Percentiles rank a stretch among this genome's conserved stretches.
Evolutionary conservation across 2,329 filamentous ascomycete species (phyloP).

Genomic region (Dothideomycetes sp.): DNA sequence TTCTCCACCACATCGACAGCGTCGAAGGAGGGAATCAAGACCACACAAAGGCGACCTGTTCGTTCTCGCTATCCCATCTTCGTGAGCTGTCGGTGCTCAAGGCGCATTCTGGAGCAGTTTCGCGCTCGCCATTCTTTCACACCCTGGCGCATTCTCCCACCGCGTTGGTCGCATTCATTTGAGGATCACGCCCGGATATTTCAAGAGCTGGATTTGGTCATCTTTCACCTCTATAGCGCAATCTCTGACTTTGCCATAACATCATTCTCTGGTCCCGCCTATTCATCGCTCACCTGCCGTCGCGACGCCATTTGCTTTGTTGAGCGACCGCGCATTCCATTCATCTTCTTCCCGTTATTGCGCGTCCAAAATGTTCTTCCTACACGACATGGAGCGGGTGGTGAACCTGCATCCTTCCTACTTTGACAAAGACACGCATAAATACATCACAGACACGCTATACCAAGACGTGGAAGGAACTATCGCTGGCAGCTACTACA

Average conservation of each 20-base stretch:
- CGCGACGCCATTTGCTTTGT: no score
- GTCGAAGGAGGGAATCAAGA: neutral
- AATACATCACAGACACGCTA: slow-evolving; percentile 80
- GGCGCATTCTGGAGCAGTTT: neutral
- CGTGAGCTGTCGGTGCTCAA: neutral
- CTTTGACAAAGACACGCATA: slow-evolving; percentile 87
- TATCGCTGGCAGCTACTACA: slow-evolving; percentile 91
- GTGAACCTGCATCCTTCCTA: slow-evolving; percentile 95
- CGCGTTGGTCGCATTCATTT: neutral
- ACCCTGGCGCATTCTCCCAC: no score
- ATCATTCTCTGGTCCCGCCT: no score
- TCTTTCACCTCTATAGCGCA: no score
- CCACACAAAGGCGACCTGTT: neutral
- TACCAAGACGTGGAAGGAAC: slow-evolving; percentile 90
- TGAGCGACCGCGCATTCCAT: no score
- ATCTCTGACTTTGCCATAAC: no score
- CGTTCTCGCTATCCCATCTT: neutral
- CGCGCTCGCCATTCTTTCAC: no score
- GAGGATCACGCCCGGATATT: neutral
- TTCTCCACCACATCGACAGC: neutral
- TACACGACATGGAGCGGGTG: slow-evolving; percentile 89
- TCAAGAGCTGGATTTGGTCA: no score
- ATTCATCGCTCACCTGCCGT: no score
- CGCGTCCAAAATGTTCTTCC: slow-evolving; percentile 71
- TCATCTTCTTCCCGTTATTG: neutral